A percentile compares a stretch with the other conserved stretches of the same genome.
Conservation (phyloP, 495 filamentous ascomycete genomes). For the Hypomontagnella monticulosa region DNA sequence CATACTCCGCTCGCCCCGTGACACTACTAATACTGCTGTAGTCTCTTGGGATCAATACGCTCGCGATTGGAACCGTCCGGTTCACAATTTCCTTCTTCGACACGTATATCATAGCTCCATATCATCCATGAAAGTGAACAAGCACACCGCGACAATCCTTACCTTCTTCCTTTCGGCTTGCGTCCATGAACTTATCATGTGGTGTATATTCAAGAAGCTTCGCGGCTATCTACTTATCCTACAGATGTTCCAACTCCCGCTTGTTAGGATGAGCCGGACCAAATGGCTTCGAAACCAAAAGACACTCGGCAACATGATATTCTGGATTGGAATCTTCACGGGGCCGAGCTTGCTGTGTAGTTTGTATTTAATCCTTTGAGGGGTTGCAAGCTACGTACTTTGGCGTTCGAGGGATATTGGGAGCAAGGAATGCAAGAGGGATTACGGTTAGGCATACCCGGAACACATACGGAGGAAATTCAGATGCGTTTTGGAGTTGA, state of each 20-base stretch:
- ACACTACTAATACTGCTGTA: conserved; percentile 11
- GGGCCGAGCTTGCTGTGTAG: conserved; percentile 77
- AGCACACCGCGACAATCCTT: conserved; percentile 73
- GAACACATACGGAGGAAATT: conserved; percentile 1
- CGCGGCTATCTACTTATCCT: conserved; percentile 74
- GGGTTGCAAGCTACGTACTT: background rate
- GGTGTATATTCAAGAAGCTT: conserved; percentile 79
- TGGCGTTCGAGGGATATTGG: conserved; percentile 10
- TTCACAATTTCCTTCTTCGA: conserved; percentile 75
- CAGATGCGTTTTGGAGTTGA: background rate
- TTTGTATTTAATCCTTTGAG: conserved; percentile 72
- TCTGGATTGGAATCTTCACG: conserved; percentile 77
- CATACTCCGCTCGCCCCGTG: background rate
- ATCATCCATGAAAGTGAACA: conserved; percentile 72
- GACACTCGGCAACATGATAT: conserved; percentile 74
- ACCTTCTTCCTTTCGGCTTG: conserved; percentile 76
- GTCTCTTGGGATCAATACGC: conserved; percentile 75
- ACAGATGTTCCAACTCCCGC: conserved; percentile 76
- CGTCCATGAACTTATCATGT: conserved; percentile 80
- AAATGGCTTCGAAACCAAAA: conserved; percentile 66
- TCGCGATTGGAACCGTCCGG: conserved; percentile 77
- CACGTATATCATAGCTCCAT: conserved; percentile 82
- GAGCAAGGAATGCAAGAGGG: background rate
- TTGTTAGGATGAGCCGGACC: conserved; percentile 70
- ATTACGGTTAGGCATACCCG: background rate